Conservation (phyloP, 805 yeast species). For the Teunomyces panamensis region DNA sequence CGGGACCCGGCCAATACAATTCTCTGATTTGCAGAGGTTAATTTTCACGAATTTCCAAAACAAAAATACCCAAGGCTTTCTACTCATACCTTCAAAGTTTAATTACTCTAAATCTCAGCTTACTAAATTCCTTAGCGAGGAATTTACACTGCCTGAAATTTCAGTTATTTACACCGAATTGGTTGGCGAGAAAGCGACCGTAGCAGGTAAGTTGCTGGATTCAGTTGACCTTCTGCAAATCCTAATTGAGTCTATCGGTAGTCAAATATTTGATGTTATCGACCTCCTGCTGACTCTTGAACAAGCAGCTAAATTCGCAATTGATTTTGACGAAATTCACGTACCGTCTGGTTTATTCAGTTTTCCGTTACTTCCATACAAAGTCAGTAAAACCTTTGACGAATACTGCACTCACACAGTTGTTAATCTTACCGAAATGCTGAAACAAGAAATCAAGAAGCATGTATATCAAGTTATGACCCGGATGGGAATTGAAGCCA, state of each 20-base stretch:
- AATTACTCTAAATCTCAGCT: neutral
- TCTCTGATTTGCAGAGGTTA: slow-evolving; percentile 1
- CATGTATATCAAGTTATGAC: slow-evolving; percentile 18
- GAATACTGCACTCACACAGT: neutral
- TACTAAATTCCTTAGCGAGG: neutral
- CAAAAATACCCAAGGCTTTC: neutral
- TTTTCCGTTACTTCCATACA: neutral
- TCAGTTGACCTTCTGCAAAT: neutral
- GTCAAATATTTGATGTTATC: neutral
- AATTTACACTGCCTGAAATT: neutral
- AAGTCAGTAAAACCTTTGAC: neutral
- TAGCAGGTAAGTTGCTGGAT: neutral
- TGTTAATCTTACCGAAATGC: neutral
- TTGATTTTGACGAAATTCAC: neutral
- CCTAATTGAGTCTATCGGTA: neutral
- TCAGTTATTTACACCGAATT: neutral
- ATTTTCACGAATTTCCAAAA: neutral
- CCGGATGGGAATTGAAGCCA: slow-evolving; percentile 15
- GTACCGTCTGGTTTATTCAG: neutral
- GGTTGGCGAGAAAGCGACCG: neutral
- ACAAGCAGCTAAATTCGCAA: neutral
- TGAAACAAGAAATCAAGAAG: slow-evolving; percentile 6
- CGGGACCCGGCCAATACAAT: neutral
- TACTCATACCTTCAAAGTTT: neutral
- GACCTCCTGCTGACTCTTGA: neutral